A percentile compares a stretch with the other conserved stretches of the same genome.
These are phyloP conservation scores for Ophiostoma fasciatum DNA, from an alignment of 2,329 filamentous ascomycete genomes.

Conservation along the genomic window DNA sequence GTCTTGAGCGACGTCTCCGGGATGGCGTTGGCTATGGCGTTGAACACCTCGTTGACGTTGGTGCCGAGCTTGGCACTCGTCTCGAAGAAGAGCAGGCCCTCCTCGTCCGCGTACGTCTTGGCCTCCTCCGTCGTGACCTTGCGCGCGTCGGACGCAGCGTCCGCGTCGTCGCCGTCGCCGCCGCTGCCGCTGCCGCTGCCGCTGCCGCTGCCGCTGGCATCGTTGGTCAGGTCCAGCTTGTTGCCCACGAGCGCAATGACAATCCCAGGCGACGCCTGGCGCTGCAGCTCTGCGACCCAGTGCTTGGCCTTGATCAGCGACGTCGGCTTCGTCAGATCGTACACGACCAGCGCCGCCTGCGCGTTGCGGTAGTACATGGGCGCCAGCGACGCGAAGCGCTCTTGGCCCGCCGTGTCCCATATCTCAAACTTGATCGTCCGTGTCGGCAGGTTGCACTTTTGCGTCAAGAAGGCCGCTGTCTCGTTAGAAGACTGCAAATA, in stretches of 20 bases:
- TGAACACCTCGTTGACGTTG: constrained; percentile 93
- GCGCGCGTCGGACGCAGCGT: constrained; percentile 68
- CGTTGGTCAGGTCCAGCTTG: constrained; percentile 77
- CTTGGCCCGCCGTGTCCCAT: constrained; percentile 96
- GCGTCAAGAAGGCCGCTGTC: constrained; percentile 86
- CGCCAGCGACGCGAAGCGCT: constrained; percentile 89
- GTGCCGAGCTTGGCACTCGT: constrained; percentile 93
- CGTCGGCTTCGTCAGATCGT: constrained; percentile 93
- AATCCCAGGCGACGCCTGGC: constrained; percentile 89
- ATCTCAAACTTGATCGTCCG: constrained; percentile 91
- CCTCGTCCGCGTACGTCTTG: constrained; percentile 86
- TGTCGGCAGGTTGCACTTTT: constrained; percentile 92
- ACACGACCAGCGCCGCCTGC: constrained; percentile 92
- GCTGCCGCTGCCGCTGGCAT: constrained; percentile 32
- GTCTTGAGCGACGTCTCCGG: constrained; percentile 94
- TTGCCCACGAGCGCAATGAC: constrained; percentile 96
- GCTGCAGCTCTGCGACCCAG: constrained; percentile 95
- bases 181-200: constrained; percentile 28
- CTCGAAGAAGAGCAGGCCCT: constrained; percentile 90
- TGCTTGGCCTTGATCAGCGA: constrained; percentile 95
- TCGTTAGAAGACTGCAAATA: neutral
- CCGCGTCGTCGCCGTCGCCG: constrained; percentile 45
- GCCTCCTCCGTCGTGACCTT: constrained; percentile 88
- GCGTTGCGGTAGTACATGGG: constrained; percentile 99
- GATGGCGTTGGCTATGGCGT: constrained; percentile 94